Evolutionary conservation across 768 basidiomycete genomes (phyloP).

Genomic region (Amanita fuliginea): DNA sequence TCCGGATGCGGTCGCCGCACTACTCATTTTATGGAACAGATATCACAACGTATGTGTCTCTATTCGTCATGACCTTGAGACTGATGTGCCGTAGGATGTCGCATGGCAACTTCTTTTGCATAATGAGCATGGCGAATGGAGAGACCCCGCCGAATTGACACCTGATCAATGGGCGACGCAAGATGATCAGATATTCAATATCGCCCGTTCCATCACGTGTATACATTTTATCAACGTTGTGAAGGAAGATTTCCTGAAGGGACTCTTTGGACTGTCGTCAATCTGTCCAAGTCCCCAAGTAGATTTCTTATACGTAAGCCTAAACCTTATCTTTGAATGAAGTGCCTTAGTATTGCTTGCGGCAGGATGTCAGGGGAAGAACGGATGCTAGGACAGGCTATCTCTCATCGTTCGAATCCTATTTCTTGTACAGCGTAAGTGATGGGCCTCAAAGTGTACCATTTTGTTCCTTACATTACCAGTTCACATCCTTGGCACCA

Average conservation of each 20-base stretch:
- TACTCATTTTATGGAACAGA: slow-evolving; percentile 15
- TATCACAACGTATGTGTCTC: slow-evolving; percentile 16
- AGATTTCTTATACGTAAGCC: slow-evolving; percentile 9
- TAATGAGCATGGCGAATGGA: slow-evolving; percentile 13
- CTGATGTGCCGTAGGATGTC: slow-evolving; percentile 8
- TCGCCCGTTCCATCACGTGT: slow-evolving; percentile 16
- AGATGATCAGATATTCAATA: slow-evolving; percentile 17
- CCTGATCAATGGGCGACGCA: slow-evolving; percentile 6
- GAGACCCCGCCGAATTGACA: slow-evolving; percentile 5
- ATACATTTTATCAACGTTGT: slow-evolving; percentile 17
- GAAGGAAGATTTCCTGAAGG: slow-evolving; percentile 16
- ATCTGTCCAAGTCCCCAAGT: slow-evolving; percentile 10
- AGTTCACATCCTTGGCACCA: neutral
- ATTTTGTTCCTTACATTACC: neutral
- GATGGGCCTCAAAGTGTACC: neutral
- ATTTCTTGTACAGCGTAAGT: slow-evolving; percentile 12
- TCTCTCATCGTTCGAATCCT: slow-evolving; percentile 10
- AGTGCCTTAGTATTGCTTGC: neutral
- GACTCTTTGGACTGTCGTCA: slow-evolving; percentile 13
- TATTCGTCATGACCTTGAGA: neutral
- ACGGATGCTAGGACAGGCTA: slow-evolving; percentile 8
- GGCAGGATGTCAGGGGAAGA: slow-evolving; percentile 5
- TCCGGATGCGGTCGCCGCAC: slow-evolving; percentile 10
- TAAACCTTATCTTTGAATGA: neutral
- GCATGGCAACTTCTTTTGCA: slow-evolving; percentile 12